phyloP scores from a whole-genome alignment of 805 yeast species.

The Candida maesae region DNA sequence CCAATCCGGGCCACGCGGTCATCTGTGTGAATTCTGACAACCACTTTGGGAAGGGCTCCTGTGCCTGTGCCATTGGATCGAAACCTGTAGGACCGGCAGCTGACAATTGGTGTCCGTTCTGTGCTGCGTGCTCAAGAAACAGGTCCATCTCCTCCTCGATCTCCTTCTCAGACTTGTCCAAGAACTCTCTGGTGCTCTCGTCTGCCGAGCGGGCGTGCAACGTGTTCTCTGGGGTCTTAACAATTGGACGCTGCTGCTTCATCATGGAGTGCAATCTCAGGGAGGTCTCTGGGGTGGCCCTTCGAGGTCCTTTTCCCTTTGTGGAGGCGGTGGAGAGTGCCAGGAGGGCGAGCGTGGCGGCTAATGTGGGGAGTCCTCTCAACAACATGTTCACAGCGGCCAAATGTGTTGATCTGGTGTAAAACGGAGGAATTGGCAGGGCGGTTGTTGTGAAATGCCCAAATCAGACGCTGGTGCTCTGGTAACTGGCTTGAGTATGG shows the following conservation, averaged over 20 bases:
- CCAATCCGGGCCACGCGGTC: slow-evolving; percentile 75
- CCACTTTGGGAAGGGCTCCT: slow-evolving; percentile 74
- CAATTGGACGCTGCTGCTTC: slow-evolving; percentile 8
- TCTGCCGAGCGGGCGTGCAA: slow-evolving; percentile 3
- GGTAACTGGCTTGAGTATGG: too few species aligned
- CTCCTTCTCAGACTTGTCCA: slow-evolving; percentile 9
- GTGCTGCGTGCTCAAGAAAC: slow-evolving; percentile 7
- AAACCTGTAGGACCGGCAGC: slow-evolving; percentile 25
- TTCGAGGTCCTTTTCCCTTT: neutral
- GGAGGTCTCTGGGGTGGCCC: slow-evolving; percentile 5
- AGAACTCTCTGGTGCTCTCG: slow-evolving; percentile 4
- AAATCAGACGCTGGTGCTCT: too few species aligned
- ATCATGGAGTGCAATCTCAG: slow-evolving; percentile 10
- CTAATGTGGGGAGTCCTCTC: neutral
- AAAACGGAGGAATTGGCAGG: too few species aligned
- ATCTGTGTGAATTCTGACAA: slow-evolving; percentile 69
- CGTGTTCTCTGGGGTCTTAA: slow-evolving; percentile 10
- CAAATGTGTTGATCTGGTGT: too few species aligned
- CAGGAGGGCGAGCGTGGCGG: neutral
- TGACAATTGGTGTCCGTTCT: slow-evolving; percentile 4
- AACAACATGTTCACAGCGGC: too few species aligned
- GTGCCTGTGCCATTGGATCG: slow-evolving; percentile 25
- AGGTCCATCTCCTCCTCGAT: slow-evolving; percentile 11
- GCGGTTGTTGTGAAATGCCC: too few species aligned
- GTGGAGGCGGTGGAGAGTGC: neutral